Evolutionary conservation across 2,329 filamentous ascomycete genomes (phyloP).

Genomic region (Ambrosiella xylebori): DNA sequence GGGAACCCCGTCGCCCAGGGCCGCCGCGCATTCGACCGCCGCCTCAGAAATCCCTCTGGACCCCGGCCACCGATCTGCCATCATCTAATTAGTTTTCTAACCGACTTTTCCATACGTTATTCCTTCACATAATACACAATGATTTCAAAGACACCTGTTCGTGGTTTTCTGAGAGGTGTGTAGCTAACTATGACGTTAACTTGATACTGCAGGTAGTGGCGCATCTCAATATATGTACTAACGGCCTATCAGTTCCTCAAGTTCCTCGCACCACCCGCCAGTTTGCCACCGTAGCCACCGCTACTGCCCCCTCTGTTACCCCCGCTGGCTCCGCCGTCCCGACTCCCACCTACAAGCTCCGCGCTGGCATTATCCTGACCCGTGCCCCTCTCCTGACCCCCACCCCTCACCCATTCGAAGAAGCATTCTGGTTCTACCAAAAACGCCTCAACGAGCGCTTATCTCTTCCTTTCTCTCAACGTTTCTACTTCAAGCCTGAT

Average conservation of each 20-base stretch:
- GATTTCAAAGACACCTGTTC: conserved; percentile 3
- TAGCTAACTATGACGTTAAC: not conserved
- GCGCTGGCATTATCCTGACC: conserved; percentile 62
- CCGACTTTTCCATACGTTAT: not conserved
- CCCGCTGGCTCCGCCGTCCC: conserved; percentile 10
- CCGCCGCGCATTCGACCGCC: not conserved
- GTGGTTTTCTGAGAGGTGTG: conserved; percentile 9
- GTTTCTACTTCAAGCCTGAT: conserved; percentile 89
- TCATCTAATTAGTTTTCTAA: not conserved
- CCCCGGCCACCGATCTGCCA: not conserved
- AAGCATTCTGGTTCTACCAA: conserved; percentile 91
- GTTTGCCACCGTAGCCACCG: conserved; percentile 21
- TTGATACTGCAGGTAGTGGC: not conserved
- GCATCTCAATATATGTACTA: not conserved
- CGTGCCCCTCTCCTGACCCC: conserved; percentile 77
- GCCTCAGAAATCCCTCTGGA: not conserved
- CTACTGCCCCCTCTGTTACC: conserved; percentile 16
- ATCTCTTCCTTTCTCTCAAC: conserved; percentile 68
- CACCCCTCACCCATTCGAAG: conserved; percentile 71
- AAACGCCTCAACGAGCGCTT: conserved; percentile 89
- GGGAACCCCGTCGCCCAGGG: not conserved
- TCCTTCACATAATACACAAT: not conserved
- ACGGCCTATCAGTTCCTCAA: not conserved
- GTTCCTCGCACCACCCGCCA: not conserved
- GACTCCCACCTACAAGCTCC: conserved; percentile 29